Evolutionary conservation across 2,329 filamentous ascomycete genomes (phyloP).

Genomic region (Xylariaceae sp.): DNA sequence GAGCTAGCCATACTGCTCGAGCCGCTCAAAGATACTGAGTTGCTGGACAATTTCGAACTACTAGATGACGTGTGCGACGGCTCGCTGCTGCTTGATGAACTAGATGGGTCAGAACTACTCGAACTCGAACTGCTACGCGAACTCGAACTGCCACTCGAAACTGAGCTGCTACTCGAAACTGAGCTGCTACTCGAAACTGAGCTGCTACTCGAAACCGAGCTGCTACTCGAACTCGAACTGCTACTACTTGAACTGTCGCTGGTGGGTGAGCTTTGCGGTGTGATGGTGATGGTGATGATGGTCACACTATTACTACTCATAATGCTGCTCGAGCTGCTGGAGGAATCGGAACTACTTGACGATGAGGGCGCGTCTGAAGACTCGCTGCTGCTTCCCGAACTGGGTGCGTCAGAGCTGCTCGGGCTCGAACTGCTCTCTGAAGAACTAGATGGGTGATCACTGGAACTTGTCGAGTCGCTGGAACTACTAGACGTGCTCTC

Average conservation of each 20-base stretch:
- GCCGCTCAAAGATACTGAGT: neutral
- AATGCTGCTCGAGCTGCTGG: neutral
- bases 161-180: neutral
- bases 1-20: neutral
- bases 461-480: too few species aligned
- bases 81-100: neutral
- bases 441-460: too few species aligned
- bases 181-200: neutral
- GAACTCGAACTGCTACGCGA: neutral
- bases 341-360: neutral
- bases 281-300: neutral
- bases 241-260: neutral
- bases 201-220: neutral
- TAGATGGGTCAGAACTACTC: neutral
- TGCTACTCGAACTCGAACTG: neutral
- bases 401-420: too few species aligned
- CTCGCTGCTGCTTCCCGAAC: too few species aligned
- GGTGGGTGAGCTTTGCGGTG: neutral
- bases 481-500: too few species aligned
- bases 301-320: neutral
- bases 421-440: too few species aligned
- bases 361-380: too few species aligned
- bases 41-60: neutral
- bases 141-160: neutral
- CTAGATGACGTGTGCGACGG: neutral